These are phyloP conservation scores for Candida parachauliodes DNA, from an alignment of 805 yeast genomes.

Conservation along the genomic window DNA sequence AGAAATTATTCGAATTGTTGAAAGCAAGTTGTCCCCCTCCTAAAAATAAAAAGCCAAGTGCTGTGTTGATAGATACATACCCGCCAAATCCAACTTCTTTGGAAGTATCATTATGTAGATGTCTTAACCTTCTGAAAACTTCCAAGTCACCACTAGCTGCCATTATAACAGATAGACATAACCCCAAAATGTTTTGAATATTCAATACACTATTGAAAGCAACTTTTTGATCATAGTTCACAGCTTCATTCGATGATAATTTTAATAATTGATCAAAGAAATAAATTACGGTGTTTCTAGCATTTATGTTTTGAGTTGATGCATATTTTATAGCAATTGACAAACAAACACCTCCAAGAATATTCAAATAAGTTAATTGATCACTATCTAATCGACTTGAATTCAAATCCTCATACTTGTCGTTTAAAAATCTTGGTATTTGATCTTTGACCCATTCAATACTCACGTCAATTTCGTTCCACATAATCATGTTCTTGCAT, in stretches of 20 bases:
- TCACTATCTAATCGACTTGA: constrained; percentile 48
- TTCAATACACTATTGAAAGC: constrained; percentile 52
- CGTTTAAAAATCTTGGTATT: constrained; percentile 47
- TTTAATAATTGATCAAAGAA: constrained; percentile 51
- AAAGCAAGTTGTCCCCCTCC: constrained; percentile 94
- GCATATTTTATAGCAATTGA: constrained; percentile 76
- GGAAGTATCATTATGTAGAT: constrained; percentile 57
- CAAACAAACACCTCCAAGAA: constrained; percentile 70
- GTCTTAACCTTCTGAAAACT: constrained; percentile 67
- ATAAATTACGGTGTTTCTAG: constrained; percentile 52
- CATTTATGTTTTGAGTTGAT: constrained; percentile 55
- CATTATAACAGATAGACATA: constrained; percentile 72
- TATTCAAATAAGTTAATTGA: constrained; percentile 57
- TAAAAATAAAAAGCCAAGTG: constrained; percentile 81
- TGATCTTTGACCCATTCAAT: constrained; percentile 55
- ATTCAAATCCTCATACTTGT: constrained; percentile 22
- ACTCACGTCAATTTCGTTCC: constrained; percentile 57
- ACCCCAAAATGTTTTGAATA: constrained; percentile 54
- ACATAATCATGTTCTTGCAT: constrained; percentile 63
- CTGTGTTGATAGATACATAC: constrained; percentile 73
- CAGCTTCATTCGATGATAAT: constrained; percentile 17
- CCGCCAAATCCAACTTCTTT: constrained; percentile 56
- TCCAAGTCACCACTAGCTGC: constrained; percentile 90
- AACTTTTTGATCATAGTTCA: constrained; percentile 55
- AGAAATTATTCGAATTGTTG: constrained; percentile 50